phyloP scores from a whole-genome alignment of 1,284 basidiomycete genomes.

The Trichosporon ovoides region DNA sequence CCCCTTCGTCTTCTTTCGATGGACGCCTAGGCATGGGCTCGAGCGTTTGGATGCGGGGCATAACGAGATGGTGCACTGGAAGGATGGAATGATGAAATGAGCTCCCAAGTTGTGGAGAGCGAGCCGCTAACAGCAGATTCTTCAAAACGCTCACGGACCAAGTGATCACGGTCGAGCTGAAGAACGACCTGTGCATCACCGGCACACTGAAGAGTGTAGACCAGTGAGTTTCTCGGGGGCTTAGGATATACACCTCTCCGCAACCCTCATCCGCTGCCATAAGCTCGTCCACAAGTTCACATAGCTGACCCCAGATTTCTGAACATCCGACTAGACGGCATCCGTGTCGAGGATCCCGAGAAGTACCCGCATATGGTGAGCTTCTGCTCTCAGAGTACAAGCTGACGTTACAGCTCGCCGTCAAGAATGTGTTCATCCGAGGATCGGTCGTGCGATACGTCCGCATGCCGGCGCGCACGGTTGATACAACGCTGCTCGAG shows the following conservation, averaged over 20 bases:
- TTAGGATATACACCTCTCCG: not conserved
- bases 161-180: conserved; percentile 93
- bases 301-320: conserved; percentile 63
- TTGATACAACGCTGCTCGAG: conserved; percentile 93
- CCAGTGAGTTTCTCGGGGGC: too few relatives aligned
- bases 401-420: conserved; percentile 71
- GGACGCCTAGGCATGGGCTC: too few relatives aligned
- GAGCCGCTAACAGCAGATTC: conserved; percentile 54
- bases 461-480: conserved; percentile 82
- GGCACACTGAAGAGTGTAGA: conserved; percentile 96
- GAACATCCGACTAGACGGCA: conserved; percentile 93
- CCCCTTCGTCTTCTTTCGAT: too few relatives aligned
- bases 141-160: conserved; percentile 99
- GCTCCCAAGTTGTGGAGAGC: too few relatives aligned
- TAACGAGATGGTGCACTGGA: too few relatives aligned
- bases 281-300: not conserved
- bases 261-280: not conserved
- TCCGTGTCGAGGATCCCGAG: conserved; percentile 85
- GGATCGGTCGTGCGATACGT: conserved; percentile 98
- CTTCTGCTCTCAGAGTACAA: not conserved
- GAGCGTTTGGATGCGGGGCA: too few relatives aligned
- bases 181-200: conserved; percentile 96
- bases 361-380: conserved; percentile 95
- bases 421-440: conserved; percentile 98
- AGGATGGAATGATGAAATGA: too few relatives aligned